Percentiles rank a stretch among this genome's conserved stretches.
Evolutionary conservation across 495 filamentous ascomycete genomes (phyloP).

Genomic region (Tuber borchii): DNA sequence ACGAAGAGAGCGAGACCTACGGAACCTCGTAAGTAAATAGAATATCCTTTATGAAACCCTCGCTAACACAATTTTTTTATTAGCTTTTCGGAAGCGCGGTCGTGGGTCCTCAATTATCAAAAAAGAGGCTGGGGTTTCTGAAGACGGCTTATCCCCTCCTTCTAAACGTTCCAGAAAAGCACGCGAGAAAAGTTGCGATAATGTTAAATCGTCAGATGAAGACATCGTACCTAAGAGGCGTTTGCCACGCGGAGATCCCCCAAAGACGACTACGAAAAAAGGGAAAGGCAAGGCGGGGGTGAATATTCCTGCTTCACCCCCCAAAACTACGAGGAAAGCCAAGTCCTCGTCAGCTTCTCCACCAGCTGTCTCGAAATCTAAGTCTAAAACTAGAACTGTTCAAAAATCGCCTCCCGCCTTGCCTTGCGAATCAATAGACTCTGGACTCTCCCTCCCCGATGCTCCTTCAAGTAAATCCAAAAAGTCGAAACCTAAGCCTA

Average conservation of each 20-base stretch:
- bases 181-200: neutral
- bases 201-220: neutral
- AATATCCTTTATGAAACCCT: constrained; percentile 2
- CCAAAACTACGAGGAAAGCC: neutral
- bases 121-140: constrained; percentile 9
- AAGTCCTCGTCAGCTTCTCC: neutral
- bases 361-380: neutral
- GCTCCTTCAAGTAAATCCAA: neutral
- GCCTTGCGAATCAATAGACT: neutral
- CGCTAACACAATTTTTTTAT: neutral
- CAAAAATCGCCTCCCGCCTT: neutral
- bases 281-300: neutral
- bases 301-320: neutral
- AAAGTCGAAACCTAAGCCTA: too few species aligned
- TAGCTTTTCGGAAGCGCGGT: neutral
- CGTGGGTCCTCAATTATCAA: neutral
- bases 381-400: too few species aligned
- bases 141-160: constrained; percentile 37
- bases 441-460: neutral
- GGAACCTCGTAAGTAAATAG: constrained; percentile 47
- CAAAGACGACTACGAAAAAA: neutral
- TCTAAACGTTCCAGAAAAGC: constrained; percentile 20
- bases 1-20: neutral
- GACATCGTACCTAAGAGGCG: neutral
- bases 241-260: neutral